Evolutionary conservation across 257 asterid species (phyloP).

Genomic region (Plantago major): DNA sequence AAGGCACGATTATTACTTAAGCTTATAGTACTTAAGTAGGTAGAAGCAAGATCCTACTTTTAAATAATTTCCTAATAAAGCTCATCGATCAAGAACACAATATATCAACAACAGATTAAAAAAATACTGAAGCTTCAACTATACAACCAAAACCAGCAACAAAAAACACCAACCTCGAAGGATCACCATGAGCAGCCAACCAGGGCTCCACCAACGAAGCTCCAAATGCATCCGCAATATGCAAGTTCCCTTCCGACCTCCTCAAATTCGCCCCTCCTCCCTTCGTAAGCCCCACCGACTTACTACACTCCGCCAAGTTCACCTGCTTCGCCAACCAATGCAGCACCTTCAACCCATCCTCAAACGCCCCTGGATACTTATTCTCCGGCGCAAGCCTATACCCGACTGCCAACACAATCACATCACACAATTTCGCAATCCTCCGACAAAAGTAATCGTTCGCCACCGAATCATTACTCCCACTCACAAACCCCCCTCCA

Average conservation of each 20-base stretch:
- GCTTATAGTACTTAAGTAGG: too few species aligned
- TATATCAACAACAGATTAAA: background rate
- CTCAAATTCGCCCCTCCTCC: conserved; percentile 48
- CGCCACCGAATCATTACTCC: conserved; percentile 74
- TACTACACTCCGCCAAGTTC: conserved; percentile 75
- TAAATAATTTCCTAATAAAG: too few species aligned
- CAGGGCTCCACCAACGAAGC: conserved; percentile 95
- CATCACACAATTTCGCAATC: conserved; percentile 76
- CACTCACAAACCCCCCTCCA: conserved; percentile 91
- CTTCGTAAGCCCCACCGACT: conserved; percentile 47
- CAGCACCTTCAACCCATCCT: conserved; percentile 84
- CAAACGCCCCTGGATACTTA: conserved; percentile 80
- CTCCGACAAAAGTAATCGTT: conserved; percentile 82
- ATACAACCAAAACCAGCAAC: background rate
- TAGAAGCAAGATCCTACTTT: too few species aligned
- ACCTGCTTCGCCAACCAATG: conserved; percentile 94
- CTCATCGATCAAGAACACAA: too few species aligned
- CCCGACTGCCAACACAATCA: conserved; percentile 85
- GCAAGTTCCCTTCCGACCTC: conserved; percentile 53
- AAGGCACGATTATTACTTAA: too few species aligned
- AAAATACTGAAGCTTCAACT: background rate
- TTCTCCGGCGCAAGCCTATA: conserved; percentile 90
- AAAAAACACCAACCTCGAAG: conserved; percentile 58
- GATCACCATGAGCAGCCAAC: conserved; percentile 98
- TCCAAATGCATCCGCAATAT: conserved; percentile 73